Conservation (phyloP, 805 yeast genomes). For the Candida nanaspora region DNA sequence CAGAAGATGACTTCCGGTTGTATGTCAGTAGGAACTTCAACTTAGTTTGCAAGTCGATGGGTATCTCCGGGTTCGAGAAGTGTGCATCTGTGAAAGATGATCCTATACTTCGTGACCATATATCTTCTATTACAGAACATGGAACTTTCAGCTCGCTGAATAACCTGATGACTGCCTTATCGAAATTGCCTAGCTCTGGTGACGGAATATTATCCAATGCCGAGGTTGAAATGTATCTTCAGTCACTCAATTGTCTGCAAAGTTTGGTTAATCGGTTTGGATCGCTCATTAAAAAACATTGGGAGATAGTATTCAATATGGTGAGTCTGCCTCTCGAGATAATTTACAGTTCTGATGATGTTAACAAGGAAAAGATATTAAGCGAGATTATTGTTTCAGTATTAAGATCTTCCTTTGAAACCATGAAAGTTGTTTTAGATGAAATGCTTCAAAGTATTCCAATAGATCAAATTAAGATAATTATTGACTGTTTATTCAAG, state of each 20-base stretch:
- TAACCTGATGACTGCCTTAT: slow-evolving; percentile 34
- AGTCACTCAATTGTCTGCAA: slow-evolving; percentile 55
- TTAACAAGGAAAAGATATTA: slow-evolving; percentile 26
- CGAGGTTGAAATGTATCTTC: slow-evolving; percentile 62
- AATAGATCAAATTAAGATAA: slow-evolving; percentile 46
- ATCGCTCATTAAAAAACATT: slow-evolving; percentile 42
- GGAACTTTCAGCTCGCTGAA: slow-evolving; percentile 43
- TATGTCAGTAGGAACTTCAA: slow-evolving; percentile 47
- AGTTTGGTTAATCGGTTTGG: slow-evolving; percentile 78
- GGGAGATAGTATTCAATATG: slow-evolving; percentile 68
- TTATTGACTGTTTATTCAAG: slow-evolving; percentile 65
- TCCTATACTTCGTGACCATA: neutral
- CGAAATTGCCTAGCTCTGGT: slow-evolving; percentile 28
- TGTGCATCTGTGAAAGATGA: slow-evolving; percentile 4
- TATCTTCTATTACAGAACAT: slow-evolving; percentile 31
- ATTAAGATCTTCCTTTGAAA: slow-evolving; percentile 67
- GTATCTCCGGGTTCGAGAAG: slow-evolving; percentile 32
- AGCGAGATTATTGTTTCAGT: slow-evolving; percentile 44
- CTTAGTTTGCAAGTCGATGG: slow-evolving; percentile 34
- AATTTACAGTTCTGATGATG: slow-evolving; percentile 20
- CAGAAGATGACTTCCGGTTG: slow-evolving; percentile 38
- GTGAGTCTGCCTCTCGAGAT: slow-evolving; percentile 50
- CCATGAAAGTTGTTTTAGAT: slow-evolving; percentile 75
- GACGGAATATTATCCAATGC: slow-evolving; percentile 44
- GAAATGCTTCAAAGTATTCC: slow-evolving; percentile 79